phyloP scores from a whole-genome alignment of 495 filamentous ascomycete genomes.

The Rhizodiscina lignyota region DNA sequence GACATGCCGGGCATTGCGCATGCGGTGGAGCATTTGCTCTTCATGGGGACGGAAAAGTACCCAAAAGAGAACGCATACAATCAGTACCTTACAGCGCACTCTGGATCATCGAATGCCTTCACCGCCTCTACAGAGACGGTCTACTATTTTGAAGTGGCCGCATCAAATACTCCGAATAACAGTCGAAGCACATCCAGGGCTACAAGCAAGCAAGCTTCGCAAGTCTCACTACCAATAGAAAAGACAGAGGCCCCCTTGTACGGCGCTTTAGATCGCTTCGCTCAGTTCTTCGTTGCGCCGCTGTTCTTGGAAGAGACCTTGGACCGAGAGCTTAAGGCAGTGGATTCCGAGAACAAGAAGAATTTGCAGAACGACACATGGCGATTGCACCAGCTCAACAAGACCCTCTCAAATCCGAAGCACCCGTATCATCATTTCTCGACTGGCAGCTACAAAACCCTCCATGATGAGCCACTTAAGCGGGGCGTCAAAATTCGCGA shows the following conservation, averaged over 20 bases:
- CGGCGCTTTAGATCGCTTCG: conserved; percentile 86
- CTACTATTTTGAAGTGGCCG: conserved; percentile 92
- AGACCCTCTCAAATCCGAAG: conserved; percentile 71
- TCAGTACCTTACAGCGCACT: conserved; percentile 76
- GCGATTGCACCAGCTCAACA: conserved; percentile 84
- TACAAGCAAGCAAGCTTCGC: conserved; percentile 10
- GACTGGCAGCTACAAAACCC: conserved; percentile 77
- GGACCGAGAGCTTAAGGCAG: conserved; percentile 79
- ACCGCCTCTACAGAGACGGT: conserved; percentile 90
- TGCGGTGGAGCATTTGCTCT: conserved; percentile 81
- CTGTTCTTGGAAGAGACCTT: conserved; percentile 81
- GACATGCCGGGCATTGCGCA: conserved; percentile 91
- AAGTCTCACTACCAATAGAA: conserved; percentile 1
- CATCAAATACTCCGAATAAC: conserved; percentile 28
- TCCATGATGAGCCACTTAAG: conserved; percentile 70
- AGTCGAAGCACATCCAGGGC: conserved; percentile 9
- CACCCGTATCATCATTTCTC: conserved; percentile 96
- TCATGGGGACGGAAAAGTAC: conserved; percentile 83
- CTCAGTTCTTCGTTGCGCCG: conserved; percentile 91
- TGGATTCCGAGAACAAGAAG: conserved; percentile 99
- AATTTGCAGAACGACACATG: conserved; percentile 92
- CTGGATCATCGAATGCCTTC: conserved; percentile 87
- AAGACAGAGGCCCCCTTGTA: conserved; percentile 49
- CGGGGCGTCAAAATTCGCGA: conserved; percentile 75
- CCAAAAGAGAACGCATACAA: conserved; percentile 94